A percentile compares a stretch with the other conserved stretches of the same genome.
phyloP scores from a whole-genome alignment of 306 rosid genomes.

The Hippophae tibetana region DNA sequence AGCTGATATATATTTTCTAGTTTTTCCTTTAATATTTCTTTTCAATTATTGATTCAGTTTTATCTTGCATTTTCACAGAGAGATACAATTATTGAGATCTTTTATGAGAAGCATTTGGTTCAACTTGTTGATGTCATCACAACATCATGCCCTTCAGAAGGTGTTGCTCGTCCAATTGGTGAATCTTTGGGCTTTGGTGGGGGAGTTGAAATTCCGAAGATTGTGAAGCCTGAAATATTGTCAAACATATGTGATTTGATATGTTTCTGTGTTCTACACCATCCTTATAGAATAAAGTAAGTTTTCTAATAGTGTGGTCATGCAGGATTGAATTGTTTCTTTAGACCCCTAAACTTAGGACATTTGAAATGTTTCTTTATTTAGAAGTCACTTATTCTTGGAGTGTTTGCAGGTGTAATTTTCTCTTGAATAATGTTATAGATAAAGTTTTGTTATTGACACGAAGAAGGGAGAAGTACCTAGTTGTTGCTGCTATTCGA shows the following conservation, averaged over 20 bases:
- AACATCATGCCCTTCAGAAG: constrained; percentile 63
- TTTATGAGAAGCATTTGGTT: constrained; percentile 86
- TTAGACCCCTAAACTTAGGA: neutral
- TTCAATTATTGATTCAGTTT: constrained; percentile 6
- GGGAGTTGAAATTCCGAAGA: constrained; percentile 24
- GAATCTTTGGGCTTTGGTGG: constrained; percentile 30
- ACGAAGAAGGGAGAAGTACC: constrained; percentile 63
- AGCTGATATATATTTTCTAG: constrained; percentile 14
- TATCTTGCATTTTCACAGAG: constrained; percentile 49
- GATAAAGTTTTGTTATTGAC: constrained; percentile 73
- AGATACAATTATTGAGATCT: constrained; percentile 71
- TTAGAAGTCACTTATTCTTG: constrained; percentile 5
- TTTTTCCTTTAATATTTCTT: constrained; percentile 13
- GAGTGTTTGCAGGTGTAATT: constrained; percentile 55
- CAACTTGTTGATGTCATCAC: constrained; percentile 66
- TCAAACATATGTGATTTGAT: constrained; percentile 83
- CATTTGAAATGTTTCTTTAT: too few relatives aligned
- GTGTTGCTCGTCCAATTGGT: constrained; percentile 25
- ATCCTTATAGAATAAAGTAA: constrained; percentile 92
- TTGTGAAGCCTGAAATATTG: constrained; percentile 79
- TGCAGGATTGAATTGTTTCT: constrained; percentile 9
- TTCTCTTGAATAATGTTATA: constrained; percentile 59
- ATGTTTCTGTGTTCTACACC: constrained; percentile 94
- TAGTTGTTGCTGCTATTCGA: constrained; percentile 90
- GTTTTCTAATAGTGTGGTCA: constrained; percentile 14